phyloP scores from a whole-genome alignment of 768 basidiomycete species.

The Chiua virens region DNA sequence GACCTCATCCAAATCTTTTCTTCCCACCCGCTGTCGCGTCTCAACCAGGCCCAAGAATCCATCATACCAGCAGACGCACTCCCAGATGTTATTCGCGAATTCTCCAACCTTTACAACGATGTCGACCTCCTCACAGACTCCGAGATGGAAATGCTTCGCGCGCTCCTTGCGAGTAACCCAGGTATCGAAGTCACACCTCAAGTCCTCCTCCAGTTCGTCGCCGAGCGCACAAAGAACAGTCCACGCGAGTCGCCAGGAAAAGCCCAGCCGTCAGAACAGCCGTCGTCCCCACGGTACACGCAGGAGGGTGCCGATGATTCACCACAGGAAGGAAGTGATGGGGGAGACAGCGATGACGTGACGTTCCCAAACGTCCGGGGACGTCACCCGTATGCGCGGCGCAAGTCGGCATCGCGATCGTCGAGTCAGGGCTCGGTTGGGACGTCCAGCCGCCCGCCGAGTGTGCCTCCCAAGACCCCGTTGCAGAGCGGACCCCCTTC shows the following conservation, averaged over 20 bases:
- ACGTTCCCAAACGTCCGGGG: slow-evolving; percentile 40
- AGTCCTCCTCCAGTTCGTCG: slow-evolving; percentile 63
- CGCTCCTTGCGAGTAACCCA: slow-evolving; percentile 56
- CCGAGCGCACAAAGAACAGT: slow-evolving; percentile 50
- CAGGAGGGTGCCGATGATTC: slow-evolving; percentile 34
- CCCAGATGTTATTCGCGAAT: slow-evolving; percentile 65
- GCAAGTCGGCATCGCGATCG: slow-evolving; percentile 45
- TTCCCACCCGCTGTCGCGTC: slow-evolving; percentile 58
- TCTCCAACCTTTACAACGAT: slow-evolving; percentile 58
- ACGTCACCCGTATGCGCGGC: slow-evolving; percentile 29
- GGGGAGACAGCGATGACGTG: slow-evolving; percentile 36
- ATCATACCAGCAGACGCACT: slow-evolving; percentile 72
- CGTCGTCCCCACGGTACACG: slow-evolving; percentile 5
- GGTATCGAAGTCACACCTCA: slow-evolving; percentile 69
- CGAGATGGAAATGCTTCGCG: slow-evolving; percentile 61
- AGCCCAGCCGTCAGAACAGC: slow-evolving; percentile 10
- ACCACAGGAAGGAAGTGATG: slow-evolving; percentile 34
- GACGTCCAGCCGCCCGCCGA: slow-evolving; percentile 55
- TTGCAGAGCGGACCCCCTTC: slow-evolving; percentile 43
- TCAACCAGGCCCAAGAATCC: slow-evolving; percentile 58
- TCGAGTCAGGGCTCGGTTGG: slow-evolving; percentile 57
- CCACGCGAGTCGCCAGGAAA: slow-evolving; percentile 30
- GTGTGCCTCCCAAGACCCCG: slow-evolving; percentile 56
- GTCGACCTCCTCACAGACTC: slow-evolving; percentile 62
- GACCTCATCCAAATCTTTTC: slow-evolving; percentile 68